These are phyloP conservation scores for Penicillium polonicum DNA, from an alignment of 2,329 filamentous ascomycete genomes.

Conservation along the genomic window DNA sequence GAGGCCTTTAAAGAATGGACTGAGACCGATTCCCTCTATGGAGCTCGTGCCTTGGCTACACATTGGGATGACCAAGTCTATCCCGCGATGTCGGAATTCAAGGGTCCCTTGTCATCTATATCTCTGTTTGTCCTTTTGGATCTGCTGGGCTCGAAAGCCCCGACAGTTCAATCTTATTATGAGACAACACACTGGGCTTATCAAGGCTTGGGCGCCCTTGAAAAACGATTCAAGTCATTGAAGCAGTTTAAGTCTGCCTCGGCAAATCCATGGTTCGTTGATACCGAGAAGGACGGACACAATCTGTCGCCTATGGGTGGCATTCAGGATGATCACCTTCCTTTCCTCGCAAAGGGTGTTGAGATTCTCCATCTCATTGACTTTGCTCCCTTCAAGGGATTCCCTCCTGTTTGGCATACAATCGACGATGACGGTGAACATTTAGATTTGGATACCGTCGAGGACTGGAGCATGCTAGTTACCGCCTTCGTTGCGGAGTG, in stretches of 20 bases:
- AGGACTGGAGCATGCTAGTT: constrained; percentile 84
- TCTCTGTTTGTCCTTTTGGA: constrained; percentile 89
- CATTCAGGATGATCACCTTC: constrained; percentile 85
- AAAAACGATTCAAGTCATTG: constrained; percentile 69
- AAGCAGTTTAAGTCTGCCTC: constrained; percentile 63
- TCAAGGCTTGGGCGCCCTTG: constrained; percentile 68
- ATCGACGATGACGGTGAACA: constrained; percentile 80
- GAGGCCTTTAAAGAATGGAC: constrained; percentile 86
- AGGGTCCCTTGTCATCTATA: constrained; percentile 73
- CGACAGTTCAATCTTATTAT: constrained; percentile 80
- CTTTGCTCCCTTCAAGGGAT: constrained; percentile 53
- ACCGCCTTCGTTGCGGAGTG: constrained; percentile 86
- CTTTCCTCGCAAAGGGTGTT: constrained; percentile 83
- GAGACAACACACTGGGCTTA: constrained; percentile 93
- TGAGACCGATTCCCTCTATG: constrained; percentile 80
- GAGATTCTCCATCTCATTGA: constrained; percentile 89
- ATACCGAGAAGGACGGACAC: constrained; percentile 56
- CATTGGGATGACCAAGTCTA: constrained; percentile 73
- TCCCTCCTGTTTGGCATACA: constrained; percentile 83
- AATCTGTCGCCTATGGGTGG: constrained; percentile 49
- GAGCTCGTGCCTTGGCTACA: constrained; percentile 76
- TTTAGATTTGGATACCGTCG: constrained; percentile 73
- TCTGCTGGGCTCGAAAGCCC: constrained; percentile 70
- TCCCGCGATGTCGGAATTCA: constrained; percentile 70
- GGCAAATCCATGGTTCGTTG: constrained; percentile 60